phyloP scores from a whole-genome alignment of 257 asterid genomes.

The Gardenia jasminoides region DNA sequence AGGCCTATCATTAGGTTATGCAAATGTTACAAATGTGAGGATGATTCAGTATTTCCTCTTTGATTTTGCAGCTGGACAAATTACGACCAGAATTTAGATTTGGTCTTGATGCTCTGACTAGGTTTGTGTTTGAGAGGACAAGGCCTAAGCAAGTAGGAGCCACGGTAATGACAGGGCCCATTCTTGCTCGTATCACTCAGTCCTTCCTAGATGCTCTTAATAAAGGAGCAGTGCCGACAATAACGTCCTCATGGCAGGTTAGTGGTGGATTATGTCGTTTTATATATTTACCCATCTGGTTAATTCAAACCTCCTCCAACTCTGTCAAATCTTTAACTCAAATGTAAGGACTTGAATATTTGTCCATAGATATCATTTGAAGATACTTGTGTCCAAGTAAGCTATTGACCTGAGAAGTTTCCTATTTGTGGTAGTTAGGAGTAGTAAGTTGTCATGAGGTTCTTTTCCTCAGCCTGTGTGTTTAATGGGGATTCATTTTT shows the following conservation, averaged over 20 bases:
- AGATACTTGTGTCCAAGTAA: too few relatives aligned
- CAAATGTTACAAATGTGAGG: not conserved
- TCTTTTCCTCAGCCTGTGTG: not conserved
- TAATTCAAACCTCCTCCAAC: not conserved
- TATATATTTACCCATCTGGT: not conserved
- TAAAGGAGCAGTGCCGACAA: conserved; percentile 96
- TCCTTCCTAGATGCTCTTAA: conserved; percentile 94
- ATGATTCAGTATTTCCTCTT: not conserved
- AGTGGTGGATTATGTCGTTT: conserved; percentile 27
- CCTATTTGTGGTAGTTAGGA: not conserved
- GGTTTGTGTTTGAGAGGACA: conserved; percentile 89
- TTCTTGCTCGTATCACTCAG: conserved; percentile 86
- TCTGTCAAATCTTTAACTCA: not conserved
- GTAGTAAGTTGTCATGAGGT: not conserved
- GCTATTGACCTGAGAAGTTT: not conserved
- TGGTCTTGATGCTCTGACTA: conserved; percentile 88
- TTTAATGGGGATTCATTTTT: not conserved
- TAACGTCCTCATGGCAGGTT: conserved; percentile 99
- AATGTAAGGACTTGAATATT: not conserved
- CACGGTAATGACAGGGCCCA: conserved; percentile 94
- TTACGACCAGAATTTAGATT: conserved; percentile 86
- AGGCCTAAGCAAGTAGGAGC: conserved; percentile 94
- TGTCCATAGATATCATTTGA: not conserved
- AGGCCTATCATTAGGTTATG: not conserved
- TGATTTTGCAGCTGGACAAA: conserved; percentile 57